Conservation (phyloP, 2,329 filamentous ascomycete species). For the Stylonectria norvegica region DNA sequence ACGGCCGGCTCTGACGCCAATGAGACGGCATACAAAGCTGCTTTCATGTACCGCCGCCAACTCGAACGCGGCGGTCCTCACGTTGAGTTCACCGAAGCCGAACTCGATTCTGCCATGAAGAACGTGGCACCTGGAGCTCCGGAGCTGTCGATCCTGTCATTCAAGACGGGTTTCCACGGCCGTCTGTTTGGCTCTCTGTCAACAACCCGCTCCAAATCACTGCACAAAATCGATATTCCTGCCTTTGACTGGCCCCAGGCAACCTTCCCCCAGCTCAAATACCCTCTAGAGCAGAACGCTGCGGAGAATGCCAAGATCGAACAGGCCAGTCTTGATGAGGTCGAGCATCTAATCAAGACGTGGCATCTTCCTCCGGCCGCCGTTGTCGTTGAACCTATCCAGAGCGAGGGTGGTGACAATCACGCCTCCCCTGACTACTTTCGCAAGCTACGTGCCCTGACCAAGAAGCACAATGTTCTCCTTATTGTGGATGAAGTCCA, state of each 20-base stretch:
- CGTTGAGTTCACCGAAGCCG: slow-evolving; percentile 75
- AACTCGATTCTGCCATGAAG: slow-evolving; percentile 71
- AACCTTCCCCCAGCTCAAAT: slow-evolving; percentile 80
- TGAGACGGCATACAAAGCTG: slow-evolving; percentile 91
- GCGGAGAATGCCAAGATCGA: slow-evolving; percentile 82
- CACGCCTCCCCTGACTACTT: slow-evolving; percentile 87
- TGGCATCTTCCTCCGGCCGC: slow-evolving; percentile 79
- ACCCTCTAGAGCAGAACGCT: slow-evolving; percentile 76
- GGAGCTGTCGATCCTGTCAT: slow-evolving; percentile 77
- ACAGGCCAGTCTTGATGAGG: slow-evolving; percentile 74
- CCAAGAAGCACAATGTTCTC: slow-evolving; percentile 71
- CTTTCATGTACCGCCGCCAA: slow-evolving; percentile 88
- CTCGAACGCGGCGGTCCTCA: slow-evolving; percentile 73
- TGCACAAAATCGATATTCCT: slow-evolving; percentile 93
- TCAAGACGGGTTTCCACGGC: slow-evolving; percentile 86
- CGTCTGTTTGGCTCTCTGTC: slow-evolving; percentile 84
- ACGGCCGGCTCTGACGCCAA: slow-evolving; percentile 90
- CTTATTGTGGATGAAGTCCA: slow-evolving; percentile 94
- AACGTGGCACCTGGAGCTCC: slow-evolving; percentile 77
- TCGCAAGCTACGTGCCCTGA: slow-evolving; percentile 75
- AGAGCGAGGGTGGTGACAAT: slow-evolving; percentile 93
- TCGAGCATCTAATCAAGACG: slow-evolving; percentile 74
- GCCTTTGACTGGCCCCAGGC: slow-evolving; percentile 95
- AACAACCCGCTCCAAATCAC: slow-evolving; percentile 86
- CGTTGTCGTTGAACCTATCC: slow-evolving; percentile 83